Percentiles rank a stretch among this genome's conserved stretches.
These are phyloP conservation scores for Candida alai DNA, from an alignment of 805 yeast genomes.

Conservation along the genomic window DNA sequence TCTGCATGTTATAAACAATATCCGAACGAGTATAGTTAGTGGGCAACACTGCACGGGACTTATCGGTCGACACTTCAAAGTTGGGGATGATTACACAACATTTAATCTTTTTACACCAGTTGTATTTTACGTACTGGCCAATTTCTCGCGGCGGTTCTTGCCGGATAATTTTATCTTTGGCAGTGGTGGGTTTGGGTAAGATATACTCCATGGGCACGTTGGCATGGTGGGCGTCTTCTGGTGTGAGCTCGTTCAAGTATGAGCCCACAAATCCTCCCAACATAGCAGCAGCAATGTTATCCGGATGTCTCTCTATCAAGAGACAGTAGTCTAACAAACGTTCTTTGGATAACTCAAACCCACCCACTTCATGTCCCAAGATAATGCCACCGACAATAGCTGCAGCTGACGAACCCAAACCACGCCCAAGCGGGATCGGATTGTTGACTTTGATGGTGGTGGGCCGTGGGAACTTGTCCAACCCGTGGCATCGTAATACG, in stretches of 20 bases:
- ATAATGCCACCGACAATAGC: slow-evolving; percentile 97
- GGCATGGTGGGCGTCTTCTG: slow-evolving; percentile 56
- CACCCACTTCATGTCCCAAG: slow-evolving; percentile 82
- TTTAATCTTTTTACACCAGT: slow-evolving; percentile 75
- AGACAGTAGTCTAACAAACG: slow-evolving; percentile 91
- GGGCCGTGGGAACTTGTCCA: slow-evolving; percentile 76
- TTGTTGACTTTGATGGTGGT: slow-evolving; percentile 77
- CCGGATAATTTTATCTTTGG: slow-evolving; percentile 45
- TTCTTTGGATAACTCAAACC: slow-evolving; percentile 65
- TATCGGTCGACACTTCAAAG: slow-evolving; percentile 92
- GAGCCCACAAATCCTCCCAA: slow-evolving; percentile 99
- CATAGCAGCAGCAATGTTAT: slow-evolving; percentile 97
- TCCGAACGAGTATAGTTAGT: slow-evolving; percentile 72
- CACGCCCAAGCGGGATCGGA: slow-evolving; percentile 96
- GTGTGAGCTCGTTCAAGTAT: slow-evolving; percentile 76
- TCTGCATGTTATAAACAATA: slow-evolving; percentile 87
- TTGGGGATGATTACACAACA: slow-evolving; percentile 92
- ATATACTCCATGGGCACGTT: slow-evolving; percentile 85
- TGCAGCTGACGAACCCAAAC: slow-evolving; percentile 96
- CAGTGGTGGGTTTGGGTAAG: slow-evolving; percentile 65
- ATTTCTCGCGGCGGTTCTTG: slow-evolving; percentile 71
- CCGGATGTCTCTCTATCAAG: slow-evolving; percentile 98
- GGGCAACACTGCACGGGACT: slow-evolving; percentile 87
- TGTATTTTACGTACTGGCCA: slow-evolving; percentile 84
- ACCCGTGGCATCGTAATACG: slow-evolving; percentile 78